These are phyloP conservation scores for Cryptococcus amylolentus DNA, from an alignment of 1,284 basidiomycete genomes.

Conservation along the genomic window DNA sequence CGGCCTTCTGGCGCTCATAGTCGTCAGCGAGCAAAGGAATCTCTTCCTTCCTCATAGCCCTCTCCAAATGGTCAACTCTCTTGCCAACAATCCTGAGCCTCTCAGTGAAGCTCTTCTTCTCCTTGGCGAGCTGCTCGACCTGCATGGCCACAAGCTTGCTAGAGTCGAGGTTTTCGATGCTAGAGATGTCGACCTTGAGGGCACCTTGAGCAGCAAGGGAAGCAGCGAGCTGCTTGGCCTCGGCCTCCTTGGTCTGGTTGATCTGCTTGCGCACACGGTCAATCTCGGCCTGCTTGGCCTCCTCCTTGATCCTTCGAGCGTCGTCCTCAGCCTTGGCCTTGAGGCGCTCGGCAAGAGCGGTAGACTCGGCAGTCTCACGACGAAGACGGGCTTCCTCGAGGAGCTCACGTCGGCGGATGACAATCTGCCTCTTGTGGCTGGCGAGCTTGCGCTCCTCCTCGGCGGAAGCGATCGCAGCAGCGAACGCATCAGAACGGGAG, in stretches of 20 bases:
- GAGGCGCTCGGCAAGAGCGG: conserved; percentile 68
- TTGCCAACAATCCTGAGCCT: conserved; percentile 80
- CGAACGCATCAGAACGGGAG: conserved; percentile 47
- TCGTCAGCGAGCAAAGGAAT: conserved; percentile 79
- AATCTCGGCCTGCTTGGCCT: conserved; percentile 66
- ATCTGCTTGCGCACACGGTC: conserved; percentile 79
- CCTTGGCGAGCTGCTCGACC: conserved; percentile 93
- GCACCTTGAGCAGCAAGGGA: conserved; percentile 78
- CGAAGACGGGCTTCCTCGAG: conserved; percentile 78
- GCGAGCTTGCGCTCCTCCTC: conserved; percentile 70
- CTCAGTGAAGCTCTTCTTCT: conserved; percentile 85
- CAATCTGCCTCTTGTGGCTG: conserved; percentile 71
- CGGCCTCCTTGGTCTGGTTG: conserved; percentile 74
- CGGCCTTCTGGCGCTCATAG: conserved; percentile 79
- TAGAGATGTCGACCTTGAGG: conserved; percentile 77
- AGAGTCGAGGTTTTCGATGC: conserved; percentile 79
- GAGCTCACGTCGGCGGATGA: conserved; percentile 82
- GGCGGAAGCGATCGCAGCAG: conserved; percentile 49
- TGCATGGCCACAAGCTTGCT: conserved; percentile 86
- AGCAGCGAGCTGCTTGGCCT: conserved; percentile 86
- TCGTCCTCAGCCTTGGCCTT: conserved; percentile 73
- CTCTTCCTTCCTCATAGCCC: conserved; percentile 93
- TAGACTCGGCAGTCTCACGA: conserved; percentile 88
- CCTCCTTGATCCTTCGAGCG: conserved; percentile 63
- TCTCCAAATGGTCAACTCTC: conserved; percentile 92